A percentile compares a stretch with the other conserved stretches of the same genome.
phyloP scores from a whole-genome alignment of 2,329 filamentous ascomycete genomes.

The Didymellaceae sp. region DNA sequence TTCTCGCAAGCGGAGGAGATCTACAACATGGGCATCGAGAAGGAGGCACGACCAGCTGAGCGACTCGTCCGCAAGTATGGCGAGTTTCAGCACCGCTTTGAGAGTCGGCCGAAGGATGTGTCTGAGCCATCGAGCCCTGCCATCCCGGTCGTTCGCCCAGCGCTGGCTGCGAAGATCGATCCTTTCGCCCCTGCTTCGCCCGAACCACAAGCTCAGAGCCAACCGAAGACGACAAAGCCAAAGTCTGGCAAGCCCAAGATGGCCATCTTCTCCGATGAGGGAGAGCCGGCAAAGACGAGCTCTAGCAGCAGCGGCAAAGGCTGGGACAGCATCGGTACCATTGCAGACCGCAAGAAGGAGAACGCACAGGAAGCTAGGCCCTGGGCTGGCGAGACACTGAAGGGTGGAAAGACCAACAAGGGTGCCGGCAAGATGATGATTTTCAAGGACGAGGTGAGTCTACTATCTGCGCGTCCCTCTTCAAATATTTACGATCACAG shows the following conservation, averaged over 20 bases:
- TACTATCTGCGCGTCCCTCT: constrained; percentile 44
- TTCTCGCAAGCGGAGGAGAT: constrained; percentile 95
- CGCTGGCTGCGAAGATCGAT: constrained; percentile 83
- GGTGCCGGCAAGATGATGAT: constrained; percentile 82
- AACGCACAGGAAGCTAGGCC: constrained; percentile 85
- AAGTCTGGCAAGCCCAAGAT: constrained; percentile 81
- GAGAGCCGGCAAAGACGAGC: constrained; percentile 61
- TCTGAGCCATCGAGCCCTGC: constrained; percentile 83
- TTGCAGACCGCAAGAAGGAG: constrained; percentile 91
- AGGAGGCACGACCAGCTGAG: constrained; percentile 81
- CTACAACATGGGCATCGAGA: constrained; percentile 86
- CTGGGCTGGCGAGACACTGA: constrained; percentile 90
- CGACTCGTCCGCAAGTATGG: constrained; percentile 86
- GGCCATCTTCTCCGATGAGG: constrained; percentile 85
- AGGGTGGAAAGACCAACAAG: constrained; percentile 82
- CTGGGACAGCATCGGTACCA: constrained; percentile 90
- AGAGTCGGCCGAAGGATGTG: constrained; percentile 67
- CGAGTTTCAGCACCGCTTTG: constrained; percentile 84
- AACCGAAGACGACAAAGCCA: constrained; percentile 51
- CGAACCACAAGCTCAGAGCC: constrained; percentile 58
- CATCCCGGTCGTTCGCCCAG: constrained; percentile 80
- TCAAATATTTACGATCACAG: constrained; percentile 59
- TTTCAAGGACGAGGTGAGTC: constrained; percentile 94
- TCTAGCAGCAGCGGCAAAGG: constrained; percentile 69
- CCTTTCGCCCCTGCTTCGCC: constrained; percentile 67